Evolutionary conservation across 75 land plant species (phyloP), one percentile per base, ranked within the genome.

Genomic region (Larix kaempferi): DNA sequence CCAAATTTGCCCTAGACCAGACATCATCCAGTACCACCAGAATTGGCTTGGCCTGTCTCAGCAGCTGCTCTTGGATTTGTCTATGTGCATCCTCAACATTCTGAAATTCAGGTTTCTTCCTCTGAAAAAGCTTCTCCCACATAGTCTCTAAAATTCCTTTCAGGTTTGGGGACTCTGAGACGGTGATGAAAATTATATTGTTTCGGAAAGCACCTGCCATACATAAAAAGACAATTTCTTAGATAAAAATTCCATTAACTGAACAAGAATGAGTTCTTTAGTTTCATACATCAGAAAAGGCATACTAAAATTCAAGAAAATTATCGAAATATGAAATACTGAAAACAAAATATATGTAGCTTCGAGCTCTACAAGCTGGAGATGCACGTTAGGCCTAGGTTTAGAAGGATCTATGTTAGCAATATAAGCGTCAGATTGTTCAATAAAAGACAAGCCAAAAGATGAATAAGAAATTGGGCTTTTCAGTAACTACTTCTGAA

Each of bases 141-240:
- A 91, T 81, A 75, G 41, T 78, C 21, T 73, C 57, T 27, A 73
- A 14, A 27, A 73, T 56, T 27, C 29, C 35, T 23, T 56, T 73
- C 57, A 55, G 11, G 61, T 86, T 79, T 10, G 93, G 88, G 27
- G 90, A 88, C 52, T 91, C 81, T 25, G 93, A 91, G 13, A 91
- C 90, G 0, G 93, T 88, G 23, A 83, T 64, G 60, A 88, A 88
- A 73, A 86, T 71, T 26, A 88, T 80, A 26, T 81, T 78, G 27
- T 86, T 67, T 5, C 73, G 57, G 37, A 88, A 91, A 75, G 78
- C 41, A 37, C 77, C 92, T 90, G 84, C 0, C 54, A 49, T 49
- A 49, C 54, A 49, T 49, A 49, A 49, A 49, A 11, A 49, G 54
- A 49, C 12, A 49, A 49, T 49, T 49, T 11, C 54, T 49, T 49